Base-by-base conservation (phyloP, 768 basidiomycete genomes). In the Tulasnella sp. region DNA sequence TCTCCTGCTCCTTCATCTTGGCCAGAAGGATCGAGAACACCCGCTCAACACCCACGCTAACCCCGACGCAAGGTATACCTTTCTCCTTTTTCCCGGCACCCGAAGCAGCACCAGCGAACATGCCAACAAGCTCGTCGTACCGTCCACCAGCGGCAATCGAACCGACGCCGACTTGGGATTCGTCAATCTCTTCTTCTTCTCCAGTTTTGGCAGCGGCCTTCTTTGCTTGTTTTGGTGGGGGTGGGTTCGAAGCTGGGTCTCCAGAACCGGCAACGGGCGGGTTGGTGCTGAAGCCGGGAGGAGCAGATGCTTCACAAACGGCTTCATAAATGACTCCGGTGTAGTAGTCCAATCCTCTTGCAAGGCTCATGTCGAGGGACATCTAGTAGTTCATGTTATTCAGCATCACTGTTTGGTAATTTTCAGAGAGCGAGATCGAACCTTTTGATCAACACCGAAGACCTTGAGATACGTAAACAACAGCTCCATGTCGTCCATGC, bases 291-390 rank as follows among this genome's bases (percentile, higher is more conserved):
- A 95, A 91, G 3, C 90, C 91, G 0, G 97, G 96, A 1, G 97
- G 96, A 0, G 96, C 96, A 11, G 96, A 98, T 1, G 91, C 94
- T 82, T 94, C 95, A 55, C 95, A 93, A 79, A 93, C 89, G 61
- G 95, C 98, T 85, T 99, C 97, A 85, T 97, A 99, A 83, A 99
- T 99, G 82, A 99, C 91, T 23, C 98, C 98, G 1, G 97, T 99
- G 85, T 99, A 99, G 85, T 99, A 99, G 84, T 99, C 98, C 29
- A 99, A 88, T 51, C 97, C 97, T 42, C 97, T 92, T n/a, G 97
- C 97, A 18, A 99, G 90, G 2, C 96, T 98, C 80, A 99, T 89
- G 84, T 99, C 97, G 83, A 99, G 98, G 3, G 94, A 96, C 82
- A 99, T 89, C 93, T 96, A 80, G 42, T 44, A 61, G 57, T 4